phyloP scores from a whole-genome alignment of 352 stramenopile species.

The Pythium periplocum region DNA sequence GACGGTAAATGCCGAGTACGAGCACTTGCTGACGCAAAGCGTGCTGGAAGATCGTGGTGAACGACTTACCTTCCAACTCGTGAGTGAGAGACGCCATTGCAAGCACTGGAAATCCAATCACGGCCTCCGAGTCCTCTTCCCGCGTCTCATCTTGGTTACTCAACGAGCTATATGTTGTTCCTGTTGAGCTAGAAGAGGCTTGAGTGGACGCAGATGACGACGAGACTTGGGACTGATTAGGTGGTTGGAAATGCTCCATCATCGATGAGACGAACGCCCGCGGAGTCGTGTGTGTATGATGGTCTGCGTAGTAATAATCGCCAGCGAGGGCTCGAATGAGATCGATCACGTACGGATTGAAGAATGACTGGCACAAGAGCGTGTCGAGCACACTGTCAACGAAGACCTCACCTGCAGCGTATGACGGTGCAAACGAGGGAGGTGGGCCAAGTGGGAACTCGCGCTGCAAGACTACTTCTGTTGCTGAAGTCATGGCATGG shows the following conservation, averaged over 20 bases:
- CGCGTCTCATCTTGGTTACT: neutral
- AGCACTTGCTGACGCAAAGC: slow-evolving; percentile 35
- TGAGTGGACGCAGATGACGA: slow-evolving; percentile 1
- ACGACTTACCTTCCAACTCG: slow-evolving; percentile 30
- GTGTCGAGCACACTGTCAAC: slow-evolving; percentile 57
- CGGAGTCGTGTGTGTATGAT: slow-evolving; percentile 21
- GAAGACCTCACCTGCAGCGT: slow-evolving; percentile 52
- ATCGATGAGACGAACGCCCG: slow-evolving; percentile 22
- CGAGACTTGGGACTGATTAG: neutral
- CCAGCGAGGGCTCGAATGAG: slow-evolving; percentile 45
- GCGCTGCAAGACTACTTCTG: slow-evolving; percentile 4
- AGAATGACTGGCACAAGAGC: slow-evolving; percentile 66
- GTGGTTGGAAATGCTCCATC: slow-evolving; percentile 21
- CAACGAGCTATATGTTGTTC: no score
- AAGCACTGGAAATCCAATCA: slow-evolving; percentile 26
- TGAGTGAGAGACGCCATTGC: slow-evolving; percentile 20
- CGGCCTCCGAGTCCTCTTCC: slow-evolving; percentile 1
- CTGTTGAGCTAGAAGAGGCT: neutral
- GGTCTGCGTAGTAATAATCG: slow-evolving; percentile 32
- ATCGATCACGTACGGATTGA: slow-evolving; percentile 66
- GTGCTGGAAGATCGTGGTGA: slow-evolving; percentile 32
- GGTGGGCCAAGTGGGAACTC: slow-evolving; percentile 25
- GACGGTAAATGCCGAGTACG: slow-evolving; percentile 41
- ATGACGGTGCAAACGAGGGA: slow-evolving; percentile 37
- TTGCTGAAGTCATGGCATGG: slow-evolving; percentile 2